Evolutionary conservation across 2,329 filamentous ascomycete genomes (phyloP).

Genomic region (Xylaria digitata): DNA sequence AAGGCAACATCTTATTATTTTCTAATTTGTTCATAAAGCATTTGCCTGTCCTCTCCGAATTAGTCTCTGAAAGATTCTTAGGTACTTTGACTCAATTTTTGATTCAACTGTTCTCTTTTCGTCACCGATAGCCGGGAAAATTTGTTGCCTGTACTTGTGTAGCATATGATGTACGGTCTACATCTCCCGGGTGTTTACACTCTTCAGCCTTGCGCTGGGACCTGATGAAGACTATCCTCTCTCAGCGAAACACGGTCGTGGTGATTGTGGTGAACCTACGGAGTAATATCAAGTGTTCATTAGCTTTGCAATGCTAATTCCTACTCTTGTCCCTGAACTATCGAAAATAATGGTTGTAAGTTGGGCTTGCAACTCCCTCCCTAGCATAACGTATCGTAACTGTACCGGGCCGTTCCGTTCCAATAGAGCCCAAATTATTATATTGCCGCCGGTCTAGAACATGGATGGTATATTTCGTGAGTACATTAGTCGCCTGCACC

Average conservation of each 20-base stretch:
- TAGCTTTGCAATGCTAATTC: not conserved
- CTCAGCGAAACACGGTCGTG: not conserved
- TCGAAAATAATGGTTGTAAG: not conserved
- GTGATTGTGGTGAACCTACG: not conserved
- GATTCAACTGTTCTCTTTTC: not conserved
- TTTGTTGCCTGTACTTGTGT: not conserved
- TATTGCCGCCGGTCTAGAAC: not conserved
- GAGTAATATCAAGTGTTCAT: constrained; percentile 2
- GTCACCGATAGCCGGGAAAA: too few species aligned
- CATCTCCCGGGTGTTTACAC: constrained; percentile 63
- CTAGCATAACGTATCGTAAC: not conserved
- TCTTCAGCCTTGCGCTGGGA: constrained; percentile 60
- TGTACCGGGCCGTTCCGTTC: constrained; percentile 9
- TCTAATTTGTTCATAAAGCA: not conserved
- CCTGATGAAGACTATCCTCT: constrained; percentile 64
- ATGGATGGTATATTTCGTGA: not conserved
- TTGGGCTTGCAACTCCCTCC: constrained; percentile 6
- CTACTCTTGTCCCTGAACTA: not conserved
- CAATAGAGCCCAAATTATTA: not conserved
- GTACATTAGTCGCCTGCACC: not conserved
- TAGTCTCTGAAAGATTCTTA: not conserved
- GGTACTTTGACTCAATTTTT: not conserved
- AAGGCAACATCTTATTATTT: not conserved
- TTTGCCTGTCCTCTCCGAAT: not conserved
- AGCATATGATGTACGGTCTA: constrained; percentile 67